Evolutionary conservation across 176 grass and related monocot species (phyloP), one percentile per base, ranked within the genome.

Genomic region (Oryza rufipogon): DNA sequence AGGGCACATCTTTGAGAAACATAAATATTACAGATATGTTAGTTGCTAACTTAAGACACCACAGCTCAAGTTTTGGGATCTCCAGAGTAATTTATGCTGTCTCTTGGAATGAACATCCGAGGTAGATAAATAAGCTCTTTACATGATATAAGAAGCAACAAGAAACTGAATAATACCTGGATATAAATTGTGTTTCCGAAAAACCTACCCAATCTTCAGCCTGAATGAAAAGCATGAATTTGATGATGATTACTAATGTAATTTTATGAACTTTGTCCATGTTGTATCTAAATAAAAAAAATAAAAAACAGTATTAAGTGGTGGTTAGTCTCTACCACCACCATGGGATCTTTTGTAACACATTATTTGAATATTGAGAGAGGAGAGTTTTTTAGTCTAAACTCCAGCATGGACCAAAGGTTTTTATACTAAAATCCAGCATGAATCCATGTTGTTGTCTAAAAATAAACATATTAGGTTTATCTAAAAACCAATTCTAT

Each of bases 121-220:
- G 6, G 45, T 30, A 30, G 17, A 81, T 66, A 66, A 44, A 44
- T 36, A 76, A 81, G 25, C 71, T 17, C 6, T 52, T 54, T 32
- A 52, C 38, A 39, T 39, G 38, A 39, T 39, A 39, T 6, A 6
- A 39, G 38, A 39, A 39, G 38, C 38, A 39, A 39, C 38, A 39
- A 39, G 38, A 44, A 44, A 44, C 7, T 67, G 73, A 73, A 81
- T 32, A 74, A 76, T 66, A 98, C 96, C 91, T 98, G 91, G 93
- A 93, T 95, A 98, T 77, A 98, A 98, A 36, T 95, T 76, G 95
- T 98, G 58, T 98, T 98, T 83, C 93, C 85, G 83, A 93, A 98
- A 86, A 93, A 98, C 64, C 96, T 93, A 90, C 96, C 96, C 82
- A 36, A 0, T 98, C 96, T 81, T 98, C 93, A 79, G 93, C 96